Evolutionary conservation across 139 green algal species (phyloP), one percentile per base, ranked within the genome.

Genomic region (Picochlorum sp.): DNA sequence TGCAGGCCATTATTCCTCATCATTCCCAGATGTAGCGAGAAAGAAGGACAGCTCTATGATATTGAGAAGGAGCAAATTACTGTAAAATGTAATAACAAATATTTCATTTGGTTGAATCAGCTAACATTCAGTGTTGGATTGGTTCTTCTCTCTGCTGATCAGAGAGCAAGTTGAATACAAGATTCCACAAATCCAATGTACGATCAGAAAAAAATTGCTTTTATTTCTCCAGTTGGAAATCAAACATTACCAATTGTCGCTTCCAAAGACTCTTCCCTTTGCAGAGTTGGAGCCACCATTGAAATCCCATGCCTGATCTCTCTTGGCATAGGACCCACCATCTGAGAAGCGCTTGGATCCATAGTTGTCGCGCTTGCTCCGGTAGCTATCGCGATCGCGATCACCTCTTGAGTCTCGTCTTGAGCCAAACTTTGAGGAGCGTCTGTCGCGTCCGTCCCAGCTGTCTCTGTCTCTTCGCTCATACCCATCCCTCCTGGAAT

Each of bases 401-500:
- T 21, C 49, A 21, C 49, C 49, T 55, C 49, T 18, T 20, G 18
- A 21, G 18, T 55, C 49, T 55, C 49, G 18, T 24, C n/a, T 55
- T 11, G n/a, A 55, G 13, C n/a, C 49, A 41, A 41, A 41, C 34
- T 41, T 41, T 14, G 34, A 41, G 34, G 34, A 41, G 9, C 34
- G 11, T n/a, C n/a, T n/a, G n/a, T n/a, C n/a, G n/a, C n/a, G n/a
- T n/a, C 56, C 26, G 21, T 26, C 26, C 14, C 56, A 21, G 13
- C 14, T 10, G 11, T 45, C 26, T 38, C 56, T 21, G 30, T 62
- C 30, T 47, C 56, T 45, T 57, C 69, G 52, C 62, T 14, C 52
- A 47, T 10, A 20, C 49, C 45, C 24, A 47, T 21, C 16, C 26
- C 44, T 8, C 26, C 57, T 21, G 20, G 26, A 55, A 50, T 61